A percentile compares a stretch with the other conserved stretches of the same genome.
Conservation (phyloP, 139 green algal genomes). For the Tetradesmus lagerheimii region DNA sequence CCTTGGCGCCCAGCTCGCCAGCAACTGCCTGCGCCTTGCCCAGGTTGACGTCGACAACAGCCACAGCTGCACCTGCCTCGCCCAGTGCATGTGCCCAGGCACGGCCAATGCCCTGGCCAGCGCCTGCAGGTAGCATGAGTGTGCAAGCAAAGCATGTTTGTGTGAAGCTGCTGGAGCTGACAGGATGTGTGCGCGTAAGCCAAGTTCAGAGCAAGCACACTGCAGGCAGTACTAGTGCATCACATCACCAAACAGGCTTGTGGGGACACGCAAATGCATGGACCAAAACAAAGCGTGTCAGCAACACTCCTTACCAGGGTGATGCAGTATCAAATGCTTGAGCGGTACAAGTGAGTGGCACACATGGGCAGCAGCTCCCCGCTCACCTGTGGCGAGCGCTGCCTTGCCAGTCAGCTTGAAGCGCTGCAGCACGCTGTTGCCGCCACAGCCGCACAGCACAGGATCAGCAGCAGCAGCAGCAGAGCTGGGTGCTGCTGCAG, state of each 20-base stretch:
- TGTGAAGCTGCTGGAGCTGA: background rate
- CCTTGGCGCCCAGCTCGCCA: slow-evolving; percentile 61
- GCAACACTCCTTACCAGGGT: no score
- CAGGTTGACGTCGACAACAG: slow-evolving; percentile 62
- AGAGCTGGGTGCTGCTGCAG: background rate
- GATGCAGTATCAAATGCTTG: no score
- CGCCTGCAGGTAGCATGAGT: slow-evolving; percentile 51
- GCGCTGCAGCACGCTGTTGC: slow-evolving; percentile 55
- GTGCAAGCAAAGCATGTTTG: background rate
- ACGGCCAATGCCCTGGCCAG: slow-evolving; percentile 66
- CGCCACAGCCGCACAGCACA: slow-evolving; percentile 39
- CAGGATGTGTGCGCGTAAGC: no score
- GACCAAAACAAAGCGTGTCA: no score
- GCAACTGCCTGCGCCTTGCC: slow-evolving; percentile 52
- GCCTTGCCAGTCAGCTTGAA: slow-evolving; percentile 62
- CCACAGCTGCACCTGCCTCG: slow-evolving; percentile 64
- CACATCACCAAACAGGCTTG: no score
- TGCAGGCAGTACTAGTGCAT: no score
- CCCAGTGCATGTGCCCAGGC: slow-evolving; percentile 67
- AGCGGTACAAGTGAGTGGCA: no score
- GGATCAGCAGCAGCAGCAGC: slow-evolving; percentile 41
- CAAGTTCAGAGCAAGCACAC: no score
- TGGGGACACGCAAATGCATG: no score
- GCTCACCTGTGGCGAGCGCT: slow-evolving; percentile 61
- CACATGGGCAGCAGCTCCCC: background rate